These are phyloP conservation scores for Ceratocystis albifundus DNA, from an alignment of 2,329 filamentous ascomycete species.

Conservation along the genomic window DNA sequence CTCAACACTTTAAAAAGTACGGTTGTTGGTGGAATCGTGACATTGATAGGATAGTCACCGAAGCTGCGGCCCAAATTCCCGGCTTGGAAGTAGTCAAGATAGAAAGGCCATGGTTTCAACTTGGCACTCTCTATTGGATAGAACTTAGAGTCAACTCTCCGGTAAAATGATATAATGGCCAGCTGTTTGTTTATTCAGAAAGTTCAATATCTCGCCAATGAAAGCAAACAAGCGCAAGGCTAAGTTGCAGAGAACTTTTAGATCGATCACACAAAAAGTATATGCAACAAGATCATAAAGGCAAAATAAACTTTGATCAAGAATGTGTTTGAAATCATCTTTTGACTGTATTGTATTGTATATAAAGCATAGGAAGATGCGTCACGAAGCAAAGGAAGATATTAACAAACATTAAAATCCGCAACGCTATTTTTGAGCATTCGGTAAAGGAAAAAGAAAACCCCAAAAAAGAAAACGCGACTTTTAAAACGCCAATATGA, in stretches of 20 bases:
- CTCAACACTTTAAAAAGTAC: slow-evolving; percentile 46
- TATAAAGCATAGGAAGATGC: slow-evolving; percentile 9
- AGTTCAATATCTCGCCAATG: too few relatives aligned
- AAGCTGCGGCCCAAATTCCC: slow-evolving; percentile 38
- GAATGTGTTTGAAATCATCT: too few relatives aligned
- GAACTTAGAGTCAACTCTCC: slow-evolving; percentile 38
- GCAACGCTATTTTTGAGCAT: neutral
- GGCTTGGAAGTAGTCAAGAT: slow-evolving; percentile 47
- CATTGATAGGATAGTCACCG: slow-evolving; percentile 43
- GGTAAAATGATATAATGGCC: too few relatives aligned
- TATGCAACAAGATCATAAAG: too few relatives aligned
- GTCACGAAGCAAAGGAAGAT: neutral
- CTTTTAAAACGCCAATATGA: neutral
- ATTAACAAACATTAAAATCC: neutral
- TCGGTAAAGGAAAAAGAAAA: too few relatives aligned
- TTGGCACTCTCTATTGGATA: slow-evolving; percentile 48
- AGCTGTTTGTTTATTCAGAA: too few relatives aligned
- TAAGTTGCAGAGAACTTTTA: too few relatives aligned
- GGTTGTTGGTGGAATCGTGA: slow-evolving; percentile 61
- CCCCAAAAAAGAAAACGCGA: neutral
- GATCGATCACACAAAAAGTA: too few relatives aligned
- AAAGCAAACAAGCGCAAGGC: too few relatives aligned
- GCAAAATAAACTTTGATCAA: too few relatives aligned
- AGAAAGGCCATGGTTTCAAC: slow-evolving; percentile 41
- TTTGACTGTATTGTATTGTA: neutral